Evolutionary conservation across 2,329 filamentous ascomycete species (phyloP), one percentile per base, ranked within the genome.

Genomic region (Cytospora piceae): DNA sequence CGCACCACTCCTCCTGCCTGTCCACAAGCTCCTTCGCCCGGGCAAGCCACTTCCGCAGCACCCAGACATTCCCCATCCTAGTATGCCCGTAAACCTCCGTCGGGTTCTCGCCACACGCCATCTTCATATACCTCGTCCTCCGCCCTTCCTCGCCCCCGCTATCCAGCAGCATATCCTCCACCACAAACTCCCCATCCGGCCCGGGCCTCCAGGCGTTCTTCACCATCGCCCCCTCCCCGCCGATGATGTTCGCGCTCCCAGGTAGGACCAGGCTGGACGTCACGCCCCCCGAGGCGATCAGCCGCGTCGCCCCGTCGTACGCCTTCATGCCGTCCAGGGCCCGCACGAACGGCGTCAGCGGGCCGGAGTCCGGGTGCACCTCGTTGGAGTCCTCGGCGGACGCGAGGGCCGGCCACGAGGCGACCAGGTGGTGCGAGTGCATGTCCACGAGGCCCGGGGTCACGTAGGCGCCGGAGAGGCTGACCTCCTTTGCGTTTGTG

Each of bases 31-130:
- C 72, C 60, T 71, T 74, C 2, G 78, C 79, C 57, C 72, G 71
- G n/a, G 72, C 73, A 55, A 80, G 74, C 54, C 79, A 79, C 54
- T 77, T 72, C 6, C 80, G 73, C 46, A 81, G 72, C 20, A 75
- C 70, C 71, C 74, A 81, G 1, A 77, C 76, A 64, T 77, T 76
- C 1, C 77, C 79, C 72, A 80, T 77, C 29, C 79, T 74, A 3
- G 74, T 77, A 58, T 80, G 76, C 5, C 71, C 71, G 68, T 80
- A 80, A 1, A 74, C 65, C 0, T 65, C 39, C 64, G 75, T 77
- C n/a, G 79, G 78, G 66, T 82, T 82, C 70, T 81, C 80, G 11
- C 80, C 80, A 67, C 79, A 79, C 0, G 80, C 80, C 75, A 81
- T 79, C 70, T 82, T 82, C 73, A 82, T 77, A 68, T 80, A 81